A percentile compares a stretch with the other conserved stretches of the same genome.
These are phyloP conservation scores for Termitomyces sp. DNA, from an alignment of 768 basidiomycete species.

Conservation along the genomic window DNA sequence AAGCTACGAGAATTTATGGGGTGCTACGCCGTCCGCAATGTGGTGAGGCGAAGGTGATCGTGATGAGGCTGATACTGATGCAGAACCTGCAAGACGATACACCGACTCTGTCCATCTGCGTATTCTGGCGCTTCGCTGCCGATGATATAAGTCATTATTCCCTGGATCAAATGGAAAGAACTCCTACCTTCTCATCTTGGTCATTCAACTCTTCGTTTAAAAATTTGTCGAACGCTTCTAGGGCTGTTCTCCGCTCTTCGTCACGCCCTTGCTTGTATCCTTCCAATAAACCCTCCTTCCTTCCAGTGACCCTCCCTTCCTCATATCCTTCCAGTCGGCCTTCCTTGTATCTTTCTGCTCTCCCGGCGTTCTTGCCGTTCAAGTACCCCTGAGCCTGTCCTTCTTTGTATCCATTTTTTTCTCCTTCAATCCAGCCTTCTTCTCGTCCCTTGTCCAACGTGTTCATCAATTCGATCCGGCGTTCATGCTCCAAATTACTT, in stretches of 20 bases:
- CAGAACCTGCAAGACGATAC: slow-evolving; percentile 15
- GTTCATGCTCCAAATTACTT: slow-evolving; percentile 35
- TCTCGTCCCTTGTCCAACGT: slow-evolving; percentile 38
- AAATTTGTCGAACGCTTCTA: slow-evolving; percentile 55
- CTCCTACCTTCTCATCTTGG: slow-evolving; percentile 16
- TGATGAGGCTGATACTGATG: neutral
- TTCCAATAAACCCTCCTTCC: slow-evolving; percentile 15
- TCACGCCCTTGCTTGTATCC: slow-evolving; percentile 36
- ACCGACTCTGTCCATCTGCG: slow-evolving; percentile 30
- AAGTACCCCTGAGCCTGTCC: slow-evolving; percentile 19
- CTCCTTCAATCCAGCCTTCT: slow-evolving; percentile 31
- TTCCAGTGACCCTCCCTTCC: slow-evolving; percentile 41
- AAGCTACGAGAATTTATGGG: neutral
- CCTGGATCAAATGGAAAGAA: neutral
- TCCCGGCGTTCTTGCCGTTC: slow-evolving; percentile 42
- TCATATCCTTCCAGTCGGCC: slow-evolving; percentile 25
- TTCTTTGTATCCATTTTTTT: slow-evolving; percentile 39
- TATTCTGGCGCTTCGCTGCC: slow-evolving; percentile 20
- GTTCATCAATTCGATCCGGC: slow-evolving; percentile 32
- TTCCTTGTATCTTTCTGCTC: slow-evolving; percentile 26
- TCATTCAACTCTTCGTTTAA: slow-evolving; percentile 37
- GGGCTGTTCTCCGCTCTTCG: slow-evolving; percentile 47
- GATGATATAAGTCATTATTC: neutral
- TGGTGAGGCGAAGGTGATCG: neutral
- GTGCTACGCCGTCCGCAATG: neutral